Percentiles rank a stretch among this genome's conserved stretches.
Evolutionary conservation across 2,329 filamentous ascomycete genomes (phyloP).

Genomic region (Aspergillus niger): DNA sequence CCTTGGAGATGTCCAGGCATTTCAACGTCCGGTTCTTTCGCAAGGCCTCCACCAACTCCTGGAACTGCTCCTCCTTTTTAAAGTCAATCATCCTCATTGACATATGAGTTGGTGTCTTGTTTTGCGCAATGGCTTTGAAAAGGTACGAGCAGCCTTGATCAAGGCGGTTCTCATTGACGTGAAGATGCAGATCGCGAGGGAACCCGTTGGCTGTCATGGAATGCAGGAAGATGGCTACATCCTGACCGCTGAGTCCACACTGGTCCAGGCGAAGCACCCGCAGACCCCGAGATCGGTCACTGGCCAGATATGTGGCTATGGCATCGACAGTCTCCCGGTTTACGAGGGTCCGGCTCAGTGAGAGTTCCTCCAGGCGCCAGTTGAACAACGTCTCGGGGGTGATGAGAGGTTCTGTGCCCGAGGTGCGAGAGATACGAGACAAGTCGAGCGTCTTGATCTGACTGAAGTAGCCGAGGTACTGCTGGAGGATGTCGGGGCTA

Average conservation of each 20-base stretch:
- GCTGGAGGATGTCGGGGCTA: constrained; percentile 65
- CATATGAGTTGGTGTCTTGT: constrained; percentile 62
- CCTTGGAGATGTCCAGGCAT: constrained; percentile 69
- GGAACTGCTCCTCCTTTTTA: constrained; percentile 64
- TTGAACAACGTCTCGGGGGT: constrained; percentile 65
- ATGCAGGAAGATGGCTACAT: constrained; percentile 66
- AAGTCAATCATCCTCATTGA: constrained; percentile 71
- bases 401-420: constrained; percentile 64
- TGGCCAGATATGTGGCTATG: constrained; percentile 64
- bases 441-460: constrained; percentile 67
- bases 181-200: constrained; percentile 62
- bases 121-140: constrained; percentile 50
- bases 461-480: constrained; percentile 66
- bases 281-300: constrained; percentile 61
- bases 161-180: constrained; percentile 64
- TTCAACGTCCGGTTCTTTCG: constrained; percentile 63
- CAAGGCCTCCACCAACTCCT: constrained; percentile 63
- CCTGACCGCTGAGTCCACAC: constrained; percentile 65
- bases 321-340: constrained; percentile 67
- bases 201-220: constrained; percentile 59
- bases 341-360: constrained; percentile 63
- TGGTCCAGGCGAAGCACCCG: constrained; percentile 66
- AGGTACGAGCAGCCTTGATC: constrained; percentile 47
- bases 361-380: constrained; percentile 68
- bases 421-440: constrained; percentile 65